Conservation (phyloP, 2,329 filamentous ascomycete genomes). For the Aureobasidium sp. region DNA sequence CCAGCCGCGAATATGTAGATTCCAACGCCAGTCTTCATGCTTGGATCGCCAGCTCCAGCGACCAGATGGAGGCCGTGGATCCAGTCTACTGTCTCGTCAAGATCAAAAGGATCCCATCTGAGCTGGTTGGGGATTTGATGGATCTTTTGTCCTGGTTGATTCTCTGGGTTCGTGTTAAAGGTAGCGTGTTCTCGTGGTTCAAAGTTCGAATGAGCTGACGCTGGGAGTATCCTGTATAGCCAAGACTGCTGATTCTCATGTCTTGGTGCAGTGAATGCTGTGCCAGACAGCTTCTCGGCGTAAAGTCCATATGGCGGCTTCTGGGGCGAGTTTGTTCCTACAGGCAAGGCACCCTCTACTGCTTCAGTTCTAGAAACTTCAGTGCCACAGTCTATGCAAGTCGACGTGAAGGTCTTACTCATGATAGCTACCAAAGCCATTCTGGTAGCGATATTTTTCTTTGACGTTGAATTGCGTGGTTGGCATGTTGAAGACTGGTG, state of each 20-base stretch:
- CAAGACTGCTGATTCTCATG: conserved; percentile 50
- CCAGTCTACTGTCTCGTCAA: conserved; percentile 61
- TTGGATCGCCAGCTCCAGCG: conserved; percentile 70
- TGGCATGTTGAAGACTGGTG: conserved; percentile 43
- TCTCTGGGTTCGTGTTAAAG: conserved; percentile 43
- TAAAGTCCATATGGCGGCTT: conserved; percentile 72
- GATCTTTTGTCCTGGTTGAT: conserved; percentile 47
- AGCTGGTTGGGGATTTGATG: conserved; percentile 74
- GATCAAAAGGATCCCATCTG: conserved; percentile 70
- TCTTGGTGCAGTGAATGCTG: conserved; percentile 50
- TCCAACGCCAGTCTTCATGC: conserved; percentile 68
- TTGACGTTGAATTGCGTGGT: conserved; percentile 53
- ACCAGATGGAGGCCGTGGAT: conserved; percentile 62
- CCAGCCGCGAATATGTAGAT: conserved; percentile 76
- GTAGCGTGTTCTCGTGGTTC: conserved; percentile 39
- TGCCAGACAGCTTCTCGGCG: conserved; percentile 61
- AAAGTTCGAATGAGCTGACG: conserved; percentile 50
- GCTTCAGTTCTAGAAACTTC: conserved; percentile 57
- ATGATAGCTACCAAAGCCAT: conserved; percentile 68
- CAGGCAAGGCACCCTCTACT: conserved; percentile 63
- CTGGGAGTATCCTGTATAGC: conserved; percentile 50
- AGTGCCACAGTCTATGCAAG: background rate
- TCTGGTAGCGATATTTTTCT: conserved; percentile 68
- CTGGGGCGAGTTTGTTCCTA: conserved; percentile 74
- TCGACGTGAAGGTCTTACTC: conserved; percentile 47